Conservation (phyloP, 2,329 filamentous ascomycete species). For the Scleromitrula shiraiana region DNA sequence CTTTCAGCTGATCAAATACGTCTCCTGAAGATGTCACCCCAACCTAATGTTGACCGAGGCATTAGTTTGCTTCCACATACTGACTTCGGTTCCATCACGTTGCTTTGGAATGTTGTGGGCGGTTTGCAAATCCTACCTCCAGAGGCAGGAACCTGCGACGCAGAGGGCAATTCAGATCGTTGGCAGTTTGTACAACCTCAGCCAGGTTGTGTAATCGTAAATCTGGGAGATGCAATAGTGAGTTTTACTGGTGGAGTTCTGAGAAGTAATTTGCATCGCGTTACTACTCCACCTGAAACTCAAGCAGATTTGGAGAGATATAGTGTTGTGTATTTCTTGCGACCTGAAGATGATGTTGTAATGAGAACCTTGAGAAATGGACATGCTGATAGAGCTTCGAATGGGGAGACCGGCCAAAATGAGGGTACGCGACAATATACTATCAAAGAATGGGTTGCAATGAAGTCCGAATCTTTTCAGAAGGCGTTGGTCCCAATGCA, state of each 20-base stretch:
- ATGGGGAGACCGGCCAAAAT: background rate
- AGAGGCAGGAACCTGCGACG: constrained; percentile 10
- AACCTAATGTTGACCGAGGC: constrained; percentile 34
- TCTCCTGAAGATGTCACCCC: constrained; percentile 42
- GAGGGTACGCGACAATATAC: background rate
- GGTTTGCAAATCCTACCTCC: constrained; percentile 46
- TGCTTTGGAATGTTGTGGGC: constrained; percentile 48
- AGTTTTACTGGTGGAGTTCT: constrained; percentile 36
- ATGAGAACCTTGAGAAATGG: constrained; percentile 25
- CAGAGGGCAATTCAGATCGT: constrained; percentile 19
- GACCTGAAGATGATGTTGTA: constrained; percentile 40
- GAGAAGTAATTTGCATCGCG: constrained; percentile 39
- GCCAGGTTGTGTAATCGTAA: constrained; percentile 37
- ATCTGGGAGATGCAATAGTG: constrained; percentile 37
- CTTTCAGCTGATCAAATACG: constrained; percentile 46
- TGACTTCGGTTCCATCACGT: constrained; percentile 47
- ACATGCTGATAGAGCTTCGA: background rate
- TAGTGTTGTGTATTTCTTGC: constrained; percentile 45
- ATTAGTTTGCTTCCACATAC: constrained; percentile 45
- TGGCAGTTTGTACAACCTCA: constrained; percentile 48
- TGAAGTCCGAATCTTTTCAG: background rate
- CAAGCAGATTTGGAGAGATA: constrained; percentile 38
- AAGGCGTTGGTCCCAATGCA: background rate
- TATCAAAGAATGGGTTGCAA: background rate
- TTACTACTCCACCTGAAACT: constrained; percentile 39